phyloP scores from a whole-genome alignment of 495 filamentous ascomycete genomes.

The Choiromyces venosus region DNA sequence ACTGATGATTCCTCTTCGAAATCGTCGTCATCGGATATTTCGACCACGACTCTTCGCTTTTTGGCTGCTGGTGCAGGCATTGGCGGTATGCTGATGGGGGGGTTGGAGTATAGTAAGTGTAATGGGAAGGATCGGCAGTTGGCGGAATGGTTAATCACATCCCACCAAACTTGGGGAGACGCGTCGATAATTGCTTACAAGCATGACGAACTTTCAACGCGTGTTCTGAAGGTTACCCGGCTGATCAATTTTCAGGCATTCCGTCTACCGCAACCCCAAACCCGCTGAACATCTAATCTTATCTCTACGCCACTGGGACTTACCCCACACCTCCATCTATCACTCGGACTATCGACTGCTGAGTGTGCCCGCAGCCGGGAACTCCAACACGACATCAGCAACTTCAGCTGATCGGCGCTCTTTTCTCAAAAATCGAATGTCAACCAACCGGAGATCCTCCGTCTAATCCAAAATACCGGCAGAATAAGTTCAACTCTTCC shows the following conservation, averaged over 20 bases:
- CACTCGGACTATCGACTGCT: no score
- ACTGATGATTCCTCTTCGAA: background rate
- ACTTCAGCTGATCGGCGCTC: no score
- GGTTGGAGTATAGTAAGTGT: background rate
- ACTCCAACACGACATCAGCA: no score
- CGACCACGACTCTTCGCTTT: slow-evolving; percentile 47
- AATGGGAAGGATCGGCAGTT: background rate
- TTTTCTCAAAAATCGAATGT: no score
- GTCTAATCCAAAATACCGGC: no score
- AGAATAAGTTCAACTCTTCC: no score
- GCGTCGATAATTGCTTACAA: background rate
- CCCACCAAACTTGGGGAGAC: background rate
- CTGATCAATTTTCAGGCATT: background rate
- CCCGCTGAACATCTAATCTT: no score
- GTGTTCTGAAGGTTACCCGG: background rate
- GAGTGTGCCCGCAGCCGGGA: no score
- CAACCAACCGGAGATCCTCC: no score
- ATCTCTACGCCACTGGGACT: no score
- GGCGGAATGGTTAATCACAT: background rate
- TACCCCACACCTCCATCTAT: no score
- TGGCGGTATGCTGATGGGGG: background rate
- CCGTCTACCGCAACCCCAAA: no score
- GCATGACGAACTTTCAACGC: background rate
- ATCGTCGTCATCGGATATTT: slow-evolving; percentile 48
- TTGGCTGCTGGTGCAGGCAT: slow-evolving; percentile 49